Percentiles rank a stretch among this genome's conserved stretches.
These are phyloP conservation scores for Pseudozyma sp. DNA, from an alignment of 1,284 basidiomycete species.

Conservation along the genomic window DNA sequence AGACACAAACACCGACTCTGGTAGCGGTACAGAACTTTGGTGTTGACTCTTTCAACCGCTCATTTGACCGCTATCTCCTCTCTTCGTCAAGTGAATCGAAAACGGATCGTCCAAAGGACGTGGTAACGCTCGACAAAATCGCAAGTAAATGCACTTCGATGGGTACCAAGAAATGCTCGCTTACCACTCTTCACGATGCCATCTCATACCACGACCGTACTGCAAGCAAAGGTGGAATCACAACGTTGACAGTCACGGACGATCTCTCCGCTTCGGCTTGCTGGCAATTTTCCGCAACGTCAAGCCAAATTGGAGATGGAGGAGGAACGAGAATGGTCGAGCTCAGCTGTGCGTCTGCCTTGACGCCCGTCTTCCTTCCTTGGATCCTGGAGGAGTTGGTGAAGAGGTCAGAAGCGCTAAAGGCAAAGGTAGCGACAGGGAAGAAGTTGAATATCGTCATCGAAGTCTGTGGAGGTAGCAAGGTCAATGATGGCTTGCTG, in stretches of 20 bases:
- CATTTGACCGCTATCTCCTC: conserved; percentile 14
- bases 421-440: conserved; percentile 8
- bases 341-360: conserved; percentile 54
- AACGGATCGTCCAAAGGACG: not conserved
- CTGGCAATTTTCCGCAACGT: conserved; percentile 29
- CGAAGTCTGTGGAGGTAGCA: conserved; percentile 64
- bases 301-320: not conserved
- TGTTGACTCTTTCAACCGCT: conserved; percentile 51
- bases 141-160: conserved; percentile 62
- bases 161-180: conserved; percentile 54
- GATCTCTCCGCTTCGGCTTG: conserved; percentile 44
- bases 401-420: conserved; percentile 3
- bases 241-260: conserved; percentile 53
- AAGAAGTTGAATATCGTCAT: conserved; percentile 49
- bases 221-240: conserved; percentile 2
- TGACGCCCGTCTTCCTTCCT: conserved; percentile 53
- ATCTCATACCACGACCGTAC: conserved; percentile 34
- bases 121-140: conserved; percentile 43
- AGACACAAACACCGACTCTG: conserved; percentile 14
- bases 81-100: not conserved
- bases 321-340: conserved; percentile 50
- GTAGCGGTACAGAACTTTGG: conserved; percentile 56
- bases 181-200: conserved; percentile 36
- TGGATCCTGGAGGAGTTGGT: conserved; percentile 35
- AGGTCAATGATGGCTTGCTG: conserved; percentile 29